Evolutionary conservation across 2,329 filamentous ascomycete species (phyloP).

Genomic region (Xylaria multiplex): DNA sequence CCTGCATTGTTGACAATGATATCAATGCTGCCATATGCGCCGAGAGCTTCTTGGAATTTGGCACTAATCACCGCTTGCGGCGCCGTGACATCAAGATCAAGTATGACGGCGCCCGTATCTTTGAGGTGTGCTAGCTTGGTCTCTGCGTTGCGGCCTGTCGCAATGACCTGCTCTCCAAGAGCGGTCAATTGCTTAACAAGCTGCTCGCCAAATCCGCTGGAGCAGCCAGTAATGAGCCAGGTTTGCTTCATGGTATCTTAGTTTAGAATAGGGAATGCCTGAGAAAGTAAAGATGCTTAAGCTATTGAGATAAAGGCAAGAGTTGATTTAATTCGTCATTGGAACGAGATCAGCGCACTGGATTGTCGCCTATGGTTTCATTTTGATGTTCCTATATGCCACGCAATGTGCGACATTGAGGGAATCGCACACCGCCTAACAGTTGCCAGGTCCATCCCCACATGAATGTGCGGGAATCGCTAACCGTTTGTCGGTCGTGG

Average conservation of each 20-base stretch:
- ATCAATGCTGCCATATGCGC: constrained; percentile 47
- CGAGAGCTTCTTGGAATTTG: constrained; percentile 40
- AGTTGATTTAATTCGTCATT: too few relatives aligned
- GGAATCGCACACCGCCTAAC: too few relatives aligned
- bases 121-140: constrained; percentile 51
- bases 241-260: constrained; percentile 35
- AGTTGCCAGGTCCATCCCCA: too few relatives aligned
- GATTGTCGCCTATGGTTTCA: too few relatives aligned
- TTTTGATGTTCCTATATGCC: too few relatives aligned
- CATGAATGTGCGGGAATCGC: too few relatives aligned
- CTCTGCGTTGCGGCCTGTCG: constrained; percentile 53
- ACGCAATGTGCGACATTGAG: too few relatives aligned
- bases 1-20: constrained; percentile 55
- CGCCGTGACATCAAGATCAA: constrained; percentile 46
- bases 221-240: constrained; percentile 57
- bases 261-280: too few relatives aligned
- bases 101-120: constrained; percentile 47
- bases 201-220: constrained; percentile 55
- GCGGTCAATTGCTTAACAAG: constrained; percentile 52
- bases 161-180: constrained; percentile 54
- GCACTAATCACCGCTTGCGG: constrained; percentile 36
- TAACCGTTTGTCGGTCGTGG: too few relatives aligned
- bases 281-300: too few relatives aligned
- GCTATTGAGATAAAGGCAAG: too few relatives aligned
- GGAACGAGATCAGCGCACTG: too few relatives aligned